A percentile compares a stretch with the other conserved stretches of the same genome.
These are phyloP conservation scores for Arthrobotrys sphaeroides DNA, from an alignment of 2,329 filamentous ascomycete genomes.

Conservation along the genomic window DNA sequence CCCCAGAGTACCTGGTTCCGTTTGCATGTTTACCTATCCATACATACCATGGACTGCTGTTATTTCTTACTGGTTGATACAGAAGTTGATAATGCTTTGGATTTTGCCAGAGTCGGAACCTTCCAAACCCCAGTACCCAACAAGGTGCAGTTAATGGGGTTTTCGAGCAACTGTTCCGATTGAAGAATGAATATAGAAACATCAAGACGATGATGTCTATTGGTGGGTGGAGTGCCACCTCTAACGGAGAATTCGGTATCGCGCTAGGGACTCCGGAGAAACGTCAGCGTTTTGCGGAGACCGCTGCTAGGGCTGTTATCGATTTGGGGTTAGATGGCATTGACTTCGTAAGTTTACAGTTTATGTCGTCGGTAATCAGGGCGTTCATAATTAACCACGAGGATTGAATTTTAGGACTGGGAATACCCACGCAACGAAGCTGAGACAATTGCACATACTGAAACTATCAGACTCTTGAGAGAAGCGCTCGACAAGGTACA, in stretches of 20 bases:
- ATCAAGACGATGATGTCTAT: constrained; percentile 83
- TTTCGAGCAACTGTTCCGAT: constrained; percentile 77
- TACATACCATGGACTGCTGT: too few species aligned
- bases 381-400: not conserved
- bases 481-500: constrained; percentile 70
- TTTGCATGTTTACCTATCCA: not conserved
- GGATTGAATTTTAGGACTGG: constrained; percentile 44
- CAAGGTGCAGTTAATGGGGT: constrained; percentile 74
- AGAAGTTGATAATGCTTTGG: too few species aligned
- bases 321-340: constrained; percentile 80
- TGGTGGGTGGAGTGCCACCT: constrained; percentile 82
- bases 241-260: constrained; percentile 69
- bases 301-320: constrained; percentile 78
- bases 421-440: constrained; percentile 58
- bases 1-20: not conserved
- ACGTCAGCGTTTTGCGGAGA: constrained; percentile 73
- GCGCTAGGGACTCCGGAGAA: constrained; percentile 71
- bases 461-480: constrained; percentile 69
- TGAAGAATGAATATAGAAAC: constrained; percentile 79
- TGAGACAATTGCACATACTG: constrained; percentile 70
- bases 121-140: constrained; percentile 56
- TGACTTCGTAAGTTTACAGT: constrained; percentile 63
- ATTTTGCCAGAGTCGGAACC: not conserved
- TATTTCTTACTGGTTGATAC: too few species aligned
- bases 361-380: not conserved